Evolutionary conservation across 1,139 yeast species (phyloP), one percentile per base, ranked within the genome.

Genomic region (Geotrichum cucujoidarum): DNA sequence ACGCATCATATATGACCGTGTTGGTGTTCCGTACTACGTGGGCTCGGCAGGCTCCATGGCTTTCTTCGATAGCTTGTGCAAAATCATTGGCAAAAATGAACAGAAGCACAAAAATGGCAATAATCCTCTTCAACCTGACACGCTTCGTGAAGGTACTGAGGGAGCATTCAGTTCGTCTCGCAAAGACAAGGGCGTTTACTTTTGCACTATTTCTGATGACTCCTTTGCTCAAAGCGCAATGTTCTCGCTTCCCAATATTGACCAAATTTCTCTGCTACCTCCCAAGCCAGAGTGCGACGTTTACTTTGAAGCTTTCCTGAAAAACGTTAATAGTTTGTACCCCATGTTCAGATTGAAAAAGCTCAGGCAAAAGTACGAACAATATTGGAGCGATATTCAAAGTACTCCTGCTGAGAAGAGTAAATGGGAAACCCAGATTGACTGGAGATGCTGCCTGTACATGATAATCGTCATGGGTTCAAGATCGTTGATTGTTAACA

Each of bases 21-120:
- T 45, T 1, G 52, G 52, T 2, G 43, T 46, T 4, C 52, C 52
- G 18, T 47, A 49, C 31, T 49, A 49, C 29, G 52, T 44, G 4
- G 52, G 52, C 7, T 40, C 52, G 14, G 39, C 49, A 5, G 52
- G 52, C 7, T 49, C 52, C n/a, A 49, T 49, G 52, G 52, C 52
- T 5, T 49, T 49, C 37, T 49, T 49, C 29, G 50, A 49, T 34
- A 47, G 52, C 25, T 34, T 49, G 18, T 49, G 52, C 43, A 49
- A 49, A 40, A 43, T 49, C 18, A 49, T 49, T 33, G 45, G 48
- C 29, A 46, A 46, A 32, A 46, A 46, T 17, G 38, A 36, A 25
- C 31, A 35, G 18, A 27, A 17, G 16, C 14, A 24, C 5, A 37
- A 11, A 8, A 41, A 38, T 7, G 13, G 32, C 18, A 10, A 13